Percentiles rank a stretch among this genome's conserved stretches.
These are phyloP conservation scores for Leccinum ochraceum DNA, from an alignment of 768 basidiomycete genomes.

Conservation along the genomic window DNA sequence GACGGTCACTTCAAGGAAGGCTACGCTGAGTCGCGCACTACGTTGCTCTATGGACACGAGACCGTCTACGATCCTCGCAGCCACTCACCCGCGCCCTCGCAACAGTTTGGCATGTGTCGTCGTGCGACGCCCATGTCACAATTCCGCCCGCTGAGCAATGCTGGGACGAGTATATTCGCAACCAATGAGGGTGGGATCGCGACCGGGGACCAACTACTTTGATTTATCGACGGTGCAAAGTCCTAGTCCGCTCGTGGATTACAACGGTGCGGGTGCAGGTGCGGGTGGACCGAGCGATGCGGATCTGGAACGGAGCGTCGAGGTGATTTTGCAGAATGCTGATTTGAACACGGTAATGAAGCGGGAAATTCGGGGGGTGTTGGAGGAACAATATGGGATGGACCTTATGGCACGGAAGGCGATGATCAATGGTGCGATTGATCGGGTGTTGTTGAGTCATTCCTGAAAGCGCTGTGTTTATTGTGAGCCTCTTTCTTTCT, in stretches of 20 bases:
- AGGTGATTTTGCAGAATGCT: constrained; percentile 69
- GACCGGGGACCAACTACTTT: constrained; percentile 76
- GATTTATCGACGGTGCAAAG: constrained; percentile 58
- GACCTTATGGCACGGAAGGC: constrained; percentile 72
- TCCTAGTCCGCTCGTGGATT: constrained; percentile 49
- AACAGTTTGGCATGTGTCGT: too few relatives aligned
- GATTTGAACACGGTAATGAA: constrained; percentile 93
- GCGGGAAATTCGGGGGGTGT: constrained; percentile 78
- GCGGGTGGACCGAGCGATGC: constrained; percentile 56
- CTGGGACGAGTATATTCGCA: constrained; percentile 52
- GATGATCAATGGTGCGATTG: constrained; percentile 77
- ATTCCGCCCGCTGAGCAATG: too few relatives aligned
- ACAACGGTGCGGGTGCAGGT: constrained; percentile 31
- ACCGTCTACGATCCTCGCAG: too few relatives aligned
- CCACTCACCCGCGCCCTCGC: too few relatives aligned
- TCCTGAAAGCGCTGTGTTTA: too few relatives aligned
- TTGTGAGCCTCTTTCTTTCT: too few relatives aligned
- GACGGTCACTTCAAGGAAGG: too few relatives aligned
- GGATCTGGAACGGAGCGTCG: constrained; percentile 75
- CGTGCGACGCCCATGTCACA: too few relatives aligned
- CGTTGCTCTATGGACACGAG: too few relatives aligned
- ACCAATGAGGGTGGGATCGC: constrained; percentile 61
- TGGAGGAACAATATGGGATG: constrained; percentile 82
- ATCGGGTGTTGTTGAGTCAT: constrained; percentile 65
- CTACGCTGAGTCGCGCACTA: too few relatives aligned